Evolutionary conservation across 768 basidiomycete genomes (phyloP), one percentile per base, ranked within the genome.

Genomic region (Calocybe cyanea): DNA sequence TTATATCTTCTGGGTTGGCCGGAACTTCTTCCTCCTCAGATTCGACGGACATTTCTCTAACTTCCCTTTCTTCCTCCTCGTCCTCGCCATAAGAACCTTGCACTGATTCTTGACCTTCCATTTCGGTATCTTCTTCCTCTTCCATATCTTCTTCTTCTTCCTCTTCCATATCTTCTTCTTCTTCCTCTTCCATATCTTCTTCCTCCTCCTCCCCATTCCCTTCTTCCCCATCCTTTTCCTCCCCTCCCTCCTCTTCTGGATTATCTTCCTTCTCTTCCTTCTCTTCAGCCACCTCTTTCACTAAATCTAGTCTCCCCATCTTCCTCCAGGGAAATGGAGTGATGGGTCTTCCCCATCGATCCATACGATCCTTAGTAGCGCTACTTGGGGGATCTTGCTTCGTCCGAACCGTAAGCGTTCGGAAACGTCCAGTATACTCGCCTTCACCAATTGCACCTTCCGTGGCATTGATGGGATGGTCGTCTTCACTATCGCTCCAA

Each of bases 351-450:
- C 86, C 85, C 85, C 85, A 86, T 15, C 68, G 62, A 20, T 78
- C 75, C 62, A 71, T 74, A 30, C 77, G 68, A 5, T 55, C 64
- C 24, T 66, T 62, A 15, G 78, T 80, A 11, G 65, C 67, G 52
- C 77, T 81, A 40, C 78, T 79, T 3, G 83, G 81, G 0, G 84
- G 83, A 50, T 83, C 85, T 14, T 62, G 63, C 65, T 86, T 87
- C 15, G 80, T 84, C 15, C 73, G 80, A 3, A 86, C 73, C 7
- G 57, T 67, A 41, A 81, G 51, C 46, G 74, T 70, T 57, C 64
- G 77, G 66, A 78, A 87, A 24, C 67, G 71, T 9, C 85, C 86
- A 5, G 86, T 88, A 56, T 75, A 87, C 50, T 87, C 83, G 17
- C 84, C 82, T 23, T 73, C 67, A 1, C 67, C 75, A 44, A 75